Conservation (phyloP, 345 rosid species). For the Eucalyptus regnans region DNA sequence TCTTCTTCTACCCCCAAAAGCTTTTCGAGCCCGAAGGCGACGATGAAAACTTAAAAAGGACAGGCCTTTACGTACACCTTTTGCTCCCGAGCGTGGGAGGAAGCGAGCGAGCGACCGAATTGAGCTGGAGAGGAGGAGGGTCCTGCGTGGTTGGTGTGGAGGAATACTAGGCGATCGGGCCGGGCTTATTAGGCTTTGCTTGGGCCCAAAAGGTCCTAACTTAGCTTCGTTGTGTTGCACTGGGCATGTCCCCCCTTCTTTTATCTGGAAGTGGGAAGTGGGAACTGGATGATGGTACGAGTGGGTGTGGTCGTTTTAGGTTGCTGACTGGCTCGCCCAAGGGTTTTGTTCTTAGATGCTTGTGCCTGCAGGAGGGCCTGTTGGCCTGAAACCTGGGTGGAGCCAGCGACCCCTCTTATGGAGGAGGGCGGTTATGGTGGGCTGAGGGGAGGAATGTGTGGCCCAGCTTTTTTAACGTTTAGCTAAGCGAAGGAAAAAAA, state of each 20-base stretch:
- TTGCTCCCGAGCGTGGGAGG: neutral
- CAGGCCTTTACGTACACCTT: neutral
- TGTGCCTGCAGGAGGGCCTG: neutral
- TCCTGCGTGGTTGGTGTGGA: neutral
- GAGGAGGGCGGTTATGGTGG: neutral
- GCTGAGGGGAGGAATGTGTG: neutral
- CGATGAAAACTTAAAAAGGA: neutral
- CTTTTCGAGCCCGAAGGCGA: neutral
- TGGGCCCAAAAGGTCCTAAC: neutral
- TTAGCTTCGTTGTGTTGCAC: neutral
- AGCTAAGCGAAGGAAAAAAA: neutral
- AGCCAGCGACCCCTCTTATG: neutral
- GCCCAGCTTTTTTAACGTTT: neutral
- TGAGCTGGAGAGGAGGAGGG: neutral
- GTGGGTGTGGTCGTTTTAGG: neutral
- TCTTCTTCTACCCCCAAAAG: neutral
- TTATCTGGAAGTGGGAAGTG: neutral
- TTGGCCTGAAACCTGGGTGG: neutral
- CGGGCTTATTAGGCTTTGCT: neutral
- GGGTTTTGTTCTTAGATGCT: neutral
- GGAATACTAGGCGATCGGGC: neutral
- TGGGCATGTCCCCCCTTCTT: neutral
- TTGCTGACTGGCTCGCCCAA: neutral
- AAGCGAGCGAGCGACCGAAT: neutral
- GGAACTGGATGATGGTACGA: neutral